Evolutionary conservation across 2,329 filamentous ascomycete genomes (phyloP).

Genomic region (Penicillium corylophilum): DNA sequence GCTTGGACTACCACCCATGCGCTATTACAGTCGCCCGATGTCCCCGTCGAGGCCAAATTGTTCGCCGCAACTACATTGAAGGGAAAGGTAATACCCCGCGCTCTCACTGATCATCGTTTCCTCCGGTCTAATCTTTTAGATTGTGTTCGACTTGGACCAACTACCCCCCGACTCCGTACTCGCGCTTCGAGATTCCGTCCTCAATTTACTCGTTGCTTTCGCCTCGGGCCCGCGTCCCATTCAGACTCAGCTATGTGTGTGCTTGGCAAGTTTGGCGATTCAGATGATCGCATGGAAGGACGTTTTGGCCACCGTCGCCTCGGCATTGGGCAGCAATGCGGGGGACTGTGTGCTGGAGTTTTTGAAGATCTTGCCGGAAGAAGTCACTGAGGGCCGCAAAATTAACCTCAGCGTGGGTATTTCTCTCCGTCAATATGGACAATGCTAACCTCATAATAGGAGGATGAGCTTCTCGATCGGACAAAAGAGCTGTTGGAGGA

Average conservation of each 20-base stretch:
- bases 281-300: constrained; percentile 97
- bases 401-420: constrained; percentile 97
- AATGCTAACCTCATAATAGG: constrained; percentile 52
- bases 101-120: background rate
- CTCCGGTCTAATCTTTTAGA: constrained; percentile 56
- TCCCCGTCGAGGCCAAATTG: constrained; percentile 80
- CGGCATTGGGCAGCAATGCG: constrained; percentile 67
- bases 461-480: constrained; percentile 86
- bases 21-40: constrained; percentile 74
- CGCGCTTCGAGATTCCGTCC: constrained; percentile 77
- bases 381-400: constrained; percentile 98
- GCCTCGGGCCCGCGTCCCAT: constrained; percentile 78
- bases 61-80: constrained; percentile 97
- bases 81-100: constrained; percentile 74
- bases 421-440: background rate
- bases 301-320: constrained; percentile 78
- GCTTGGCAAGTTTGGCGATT: constrained; percentile 89
- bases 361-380: constrained; percentile 92
- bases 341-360: constrained; percentile 92
- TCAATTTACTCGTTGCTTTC: constrained; percentile 77
- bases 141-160: constrained; percentile 93
- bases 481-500: constrained; percentile 87
- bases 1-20: constrained; percentile 88
- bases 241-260: constrained; percentile 89
- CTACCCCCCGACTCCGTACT: constrained; percentile 72